A percentile compares a stretch with the other conserved stretches of the same genome.
Conservation (phyloP, 164 flowering plant species). For the Macadamia integrifolia region DNA sequence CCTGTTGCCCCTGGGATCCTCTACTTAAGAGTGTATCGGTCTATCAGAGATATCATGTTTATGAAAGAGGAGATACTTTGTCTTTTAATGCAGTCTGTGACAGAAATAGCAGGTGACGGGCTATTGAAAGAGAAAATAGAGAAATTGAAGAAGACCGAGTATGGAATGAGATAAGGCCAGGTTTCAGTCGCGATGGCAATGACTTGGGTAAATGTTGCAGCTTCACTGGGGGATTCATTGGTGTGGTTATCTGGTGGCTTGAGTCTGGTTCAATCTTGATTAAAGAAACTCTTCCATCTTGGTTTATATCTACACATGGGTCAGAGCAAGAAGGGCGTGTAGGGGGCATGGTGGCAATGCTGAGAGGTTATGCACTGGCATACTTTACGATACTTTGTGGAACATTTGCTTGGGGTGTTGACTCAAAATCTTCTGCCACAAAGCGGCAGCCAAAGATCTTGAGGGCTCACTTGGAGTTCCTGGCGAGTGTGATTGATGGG, state of each 20-base stretch:
- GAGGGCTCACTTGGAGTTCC: conserved; percentile 62
- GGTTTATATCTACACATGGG: conserved; percentile 73
- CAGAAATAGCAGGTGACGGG: conserved; percentile 49
- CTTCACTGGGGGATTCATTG: conserved; percentile 78
- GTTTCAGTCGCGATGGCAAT: conserved; percentile 65
- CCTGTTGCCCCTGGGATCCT: conserved; percentile 98
- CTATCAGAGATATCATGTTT: conserved; percentile 64
- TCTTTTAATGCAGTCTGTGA: conserved; percentile 64
- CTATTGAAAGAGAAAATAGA: conserved; percentile 29
- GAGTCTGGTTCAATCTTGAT: conserved; percentile 61
- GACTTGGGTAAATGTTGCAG: conserved; percentile 73
- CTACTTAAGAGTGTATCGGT: conserved; percentile 68
- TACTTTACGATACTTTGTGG: conserved; percentile 75
- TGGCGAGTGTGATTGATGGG: conserved; percentile 84
- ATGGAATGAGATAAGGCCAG: conserved; percentile 45
- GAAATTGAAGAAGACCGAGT: conserved; percentile 45
- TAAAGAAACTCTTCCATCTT: conserved; percentile 86
- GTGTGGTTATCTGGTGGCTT: conserved; percentile 83
- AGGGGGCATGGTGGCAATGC: conserved; percentile 50
- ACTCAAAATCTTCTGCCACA: conserved; percentile 51
- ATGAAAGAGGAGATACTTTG: conserved; percentile 70
- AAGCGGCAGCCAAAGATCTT: conserved; percentile 59
- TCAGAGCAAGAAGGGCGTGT: conserved; percentile 36
- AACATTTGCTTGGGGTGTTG: conserved; percentile 83
- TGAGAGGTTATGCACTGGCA: conserved; percentile 80